Evolutionary conservation across 2,329 filamentous ascomycete species (phyloP).

Genomic region (Zymoseptoria ardabiliae): DNA sequence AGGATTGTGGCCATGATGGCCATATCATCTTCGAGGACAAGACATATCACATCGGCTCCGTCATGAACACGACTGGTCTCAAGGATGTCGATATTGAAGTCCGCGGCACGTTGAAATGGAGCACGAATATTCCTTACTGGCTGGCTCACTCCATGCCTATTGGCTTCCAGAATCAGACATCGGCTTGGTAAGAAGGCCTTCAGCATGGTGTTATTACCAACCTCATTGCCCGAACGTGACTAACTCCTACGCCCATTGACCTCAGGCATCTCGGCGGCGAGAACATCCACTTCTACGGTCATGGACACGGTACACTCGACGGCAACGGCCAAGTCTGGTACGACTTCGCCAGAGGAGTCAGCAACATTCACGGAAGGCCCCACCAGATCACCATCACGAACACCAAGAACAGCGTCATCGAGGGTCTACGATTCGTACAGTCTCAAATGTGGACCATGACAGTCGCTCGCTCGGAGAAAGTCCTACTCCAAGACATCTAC

Average conservation of each 20-base stretch:
- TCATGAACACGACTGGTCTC: slow-evolving; percentile 45
- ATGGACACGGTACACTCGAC: slow-evolving; percentile 48
- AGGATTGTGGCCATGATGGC: slow-evolving; percentile 43
- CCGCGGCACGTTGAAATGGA: slow-evolving; percentile 40
- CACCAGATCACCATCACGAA: slow-evolving; percentile 47
- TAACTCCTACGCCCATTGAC: too few species aligned
- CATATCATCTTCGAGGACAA: slow-evolving; percentile 45
- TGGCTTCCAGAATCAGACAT: slow-evolving; percentile 50
- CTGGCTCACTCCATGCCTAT: slow-evolving; percentile 44
- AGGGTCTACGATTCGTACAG: slow-evolving; percentile 46
- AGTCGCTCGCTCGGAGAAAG: slow-evolving; percentile 42
- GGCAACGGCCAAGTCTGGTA: slow-evolving; percentile 58
- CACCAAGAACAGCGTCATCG: slow-evolving; percentile 43
- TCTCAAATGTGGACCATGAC: slow-evolving; percentile 55
- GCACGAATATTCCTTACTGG: slow-evolving; percentile 45
- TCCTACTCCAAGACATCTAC: slow-evolving; percentile 45
- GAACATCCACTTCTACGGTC: slow-evolving; percentile 43
- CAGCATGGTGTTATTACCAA: too few species aligned
- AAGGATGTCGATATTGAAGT: slow-evolving; percentile 44
- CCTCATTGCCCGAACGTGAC: too few species aligned
- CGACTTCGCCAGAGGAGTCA: slow-evolving; percentile 33
- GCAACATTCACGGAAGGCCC: slow-evolving; percentile 45
- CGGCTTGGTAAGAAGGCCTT: slow-evolving; percentile 35
- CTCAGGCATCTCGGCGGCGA: slow-evolving; percentile 43
- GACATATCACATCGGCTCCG: slow-evolving; percentile 43